These are phyloP conservation scores for Magnolia kwangsiensis DNA, from an alignment of 164 flowering plant species.

Conservation along the genomic window DNA sequence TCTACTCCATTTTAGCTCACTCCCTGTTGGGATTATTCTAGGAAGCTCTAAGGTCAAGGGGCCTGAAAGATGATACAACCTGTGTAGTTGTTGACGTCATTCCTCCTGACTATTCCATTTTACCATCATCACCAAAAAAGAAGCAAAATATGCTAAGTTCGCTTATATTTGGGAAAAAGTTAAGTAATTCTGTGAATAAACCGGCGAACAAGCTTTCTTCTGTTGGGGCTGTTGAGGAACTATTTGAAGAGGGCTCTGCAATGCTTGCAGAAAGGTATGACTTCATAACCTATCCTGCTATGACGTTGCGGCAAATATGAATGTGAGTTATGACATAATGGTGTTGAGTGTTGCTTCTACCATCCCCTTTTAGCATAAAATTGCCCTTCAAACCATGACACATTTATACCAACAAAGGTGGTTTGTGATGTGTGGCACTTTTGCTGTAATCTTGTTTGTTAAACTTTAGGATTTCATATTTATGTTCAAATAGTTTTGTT, in stretches of 20 bases:
- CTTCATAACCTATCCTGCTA: conserved; percentile 5
- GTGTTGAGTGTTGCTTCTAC: no score
- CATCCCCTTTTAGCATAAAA: no score
- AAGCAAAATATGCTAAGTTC: conserved; percentile 51
- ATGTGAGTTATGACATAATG: neutral
- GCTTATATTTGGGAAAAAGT: conserved; percentile 54
- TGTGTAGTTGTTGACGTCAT: conserved; percentile 84
- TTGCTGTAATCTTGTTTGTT: no score
- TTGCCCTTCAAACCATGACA: no score
- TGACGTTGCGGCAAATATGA: neutral
- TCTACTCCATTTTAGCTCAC: neutral
- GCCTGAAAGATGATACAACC: conserved; percentile 89
- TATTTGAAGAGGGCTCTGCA: conserved; percentile 98
- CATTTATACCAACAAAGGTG: no score
- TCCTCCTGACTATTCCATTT: conserved; percentile 53
- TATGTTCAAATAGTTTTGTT: no score
- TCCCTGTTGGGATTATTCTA: conserved; percentile 17
- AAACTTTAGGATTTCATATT: no score
- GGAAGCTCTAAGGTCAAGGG: conserved; percentile 83
- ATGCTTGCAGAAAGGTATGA: conserved; percentile 83
- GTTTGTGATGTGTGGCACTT: no score
- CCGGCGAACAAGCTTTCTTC: conserved; percentile 67
- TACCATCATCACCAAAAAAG: conserved; percentile 54
- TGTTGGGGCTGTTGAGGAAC: conserved; percentile 85
- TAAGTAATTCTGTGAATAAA: conserved; percentile 40